Conservation (phyloP, 306 rosid genomes). For the Lathyrus aphaca region DNA sequence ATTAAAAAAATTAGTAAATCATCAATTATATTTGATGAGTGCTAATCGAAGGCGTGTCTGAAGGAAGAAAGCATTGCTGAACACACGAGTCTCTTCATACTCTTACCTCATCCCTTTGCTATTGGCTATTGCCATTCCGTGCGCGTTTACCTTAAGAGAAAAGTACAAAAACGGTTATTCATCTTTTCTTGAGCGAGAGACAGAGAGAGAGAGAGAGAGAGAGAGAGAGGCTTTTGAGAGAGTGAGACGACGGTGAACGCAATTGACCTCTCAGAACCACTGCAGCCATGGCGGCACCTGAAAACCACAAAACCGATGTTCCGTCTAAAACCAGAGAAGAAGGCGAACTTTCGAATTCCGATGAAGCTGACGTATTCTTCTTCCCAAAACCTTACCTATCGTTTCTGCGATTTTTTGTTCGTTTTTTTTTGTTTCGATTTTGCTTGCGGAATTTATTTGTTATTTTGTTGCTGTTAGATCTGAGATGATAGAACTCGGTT, state of each 20-base stretch:
- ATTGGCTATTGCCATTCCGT: slow-evolving; percentile 2
- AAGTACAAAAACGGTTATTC: not conserved
- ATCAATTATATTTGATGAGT: not conserved
- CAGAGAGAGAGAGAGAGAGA: not conserved
- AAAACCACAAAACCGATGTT: slow-evolving; percentile 28
- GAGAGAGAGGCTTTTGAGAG: not conserved
- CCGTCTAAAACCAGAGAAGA: slow-evolving; percentile 68
- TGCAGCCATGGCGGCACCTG: slow-evolving; percentile 33
- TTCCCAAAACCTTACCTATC: slow-evolving; percentile 41
- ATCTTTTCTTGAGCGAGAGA: not conserved
- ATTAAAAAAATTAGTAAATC: too few relatives aligned
- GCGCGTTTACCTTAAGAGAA: slow-evolving; percentile 4
- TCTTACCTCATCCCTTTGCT: not conserved
- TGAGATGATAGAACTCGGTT: not conserved
- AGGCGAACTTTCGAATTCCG: slow-evolving; percentile 83
- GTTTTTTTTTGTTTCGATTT: not conserved
- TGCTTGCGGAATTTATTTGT: not conserved
- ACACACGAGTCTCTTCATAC: slow-evolving; percentile 25
- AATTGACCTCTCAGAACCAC: slow-evolving; percentile 39
- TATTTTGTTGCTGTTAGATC: slow-evolving; percentile 24
- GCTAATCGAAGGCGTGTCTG: not conserved
- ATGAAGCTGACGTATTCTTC: slow-evolving; percentile 47
- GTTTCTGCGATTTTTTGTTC: slow-evolving; percentile 3
- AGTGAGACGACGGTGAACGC: slow-evolving; percentile 40
- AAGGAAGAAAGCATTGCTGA: slow-evolving; percentile 3